Evolutionary conservation across 371 early-diverging fungal genomes (phyloP), one percentile per base, ranked within the genome.

Genomic region (Mortierella sp.): DNA sequence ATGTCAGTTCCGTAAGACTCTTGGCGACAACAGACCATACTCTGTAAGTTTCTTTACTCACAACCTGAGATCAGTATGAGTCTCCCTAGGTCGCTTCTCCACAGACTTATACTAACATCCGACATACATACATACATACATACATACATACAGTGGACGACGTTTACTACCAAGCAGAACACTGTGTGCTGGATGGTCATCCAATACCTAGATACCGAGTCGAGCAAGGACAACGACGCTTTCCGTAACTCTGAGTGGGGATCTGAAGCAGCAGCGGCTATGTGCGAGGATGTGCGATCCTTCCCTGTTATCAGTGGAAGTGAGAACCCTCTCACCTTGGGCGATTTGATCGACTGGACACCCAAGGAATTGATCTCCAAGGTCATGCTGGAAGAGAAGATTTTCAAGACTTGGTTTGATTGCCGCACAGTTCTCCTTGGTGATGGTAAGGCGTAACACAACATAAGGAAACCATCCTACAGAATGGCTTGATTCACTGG

Each of bases 221-320:
- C 79, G n/a, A 69, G 79, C 14, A 69, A 77, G 29, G 53, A 63
- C 34, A 71, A 76, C 22, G 64, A 67, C 55, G 52, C 73, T 0
- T 78, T 78, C 66, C 48, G 72, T 6, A 73, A 71, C 65, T 41
- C 69, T 5, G 79, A 79, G 37, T 79, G 79, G 79, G 79, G 71
- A 2, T 71, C 74, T 8, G 79, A 67, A 39, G 79, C 79, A 6
- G 73, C 74, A 9, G 70, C 66, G 14, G 22, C 67, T 26, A 74
- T 79, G 79, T 79, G 79, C 48, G 58, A 66, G 26, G 66, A 79
- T 40, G 74, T 74, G 0, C 79, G 67, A 6, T 70, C 73, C 37
- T 72, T 80, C 43, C 75, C 76, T 5, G 24, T 74, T 22, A 29
- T 26, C 10, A 50, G 31, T n/a, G 68, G 68, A 8, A n/a, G 22